Conservation (phyloP, 768 basidiomycete species). For the Mycena crocata region DNA sequence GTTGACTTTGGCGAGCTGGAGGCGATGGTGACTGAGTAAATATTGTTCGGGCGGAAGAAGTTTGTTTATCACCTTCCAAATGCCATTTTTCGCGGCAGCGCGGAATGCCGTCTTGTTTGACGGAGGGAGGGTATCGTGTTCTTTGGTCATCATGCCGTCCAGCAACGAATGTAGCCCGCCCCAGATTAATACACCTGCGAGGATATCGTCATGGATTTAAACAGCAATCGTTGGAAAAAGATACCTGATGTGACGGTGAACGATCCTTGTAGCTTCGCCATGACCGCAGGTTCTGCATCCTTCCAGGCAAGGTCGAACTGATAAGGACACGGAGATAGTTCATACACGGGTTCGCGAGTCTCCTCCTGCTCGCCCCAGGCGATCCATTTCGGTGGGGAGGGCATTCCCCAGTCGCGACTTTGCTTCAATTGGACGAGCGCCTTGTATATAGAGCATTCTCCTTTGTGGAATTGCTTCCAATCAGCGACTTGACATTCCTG, state of each 20-base stretch:
- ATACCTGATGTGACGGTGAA: constrained; percentile 30
- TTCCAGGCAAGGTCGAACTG: constrained; percentile 23
- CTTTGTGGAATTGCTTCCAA: constrained; percentile 31
- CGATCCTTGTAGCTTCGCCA: constrained; percentile 11
- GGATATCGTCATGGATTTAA: too few species aligned
- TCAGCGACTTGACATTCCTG: constrained; percentile 34
- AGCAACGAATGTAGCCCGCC: constrained; percentile 25
- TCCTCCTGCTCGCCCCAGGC: constrained; percentile 23
- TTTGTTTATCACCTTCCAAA: constrained; percentile 26
- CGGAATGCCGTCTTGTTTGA: constrained; percentile 23
- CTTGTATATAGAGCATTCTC: constrained; percentile 31
- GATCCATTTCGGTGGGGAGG: constrained; percentile 20
- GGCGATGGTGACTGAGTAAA: background rate
- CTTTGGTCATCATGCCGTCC: constrained; percentile 7
- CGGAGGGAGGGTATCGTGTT: constrained; percentile 15
- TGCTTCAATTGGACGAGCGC: constrained; percentile 23
- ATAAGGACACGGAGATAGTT: too few species aligned
- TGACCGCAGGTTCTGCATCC: constrained; percentile 6
- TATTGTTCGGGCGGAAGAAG: background rate
- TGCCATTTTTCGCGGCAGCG: constrained; percentile 23
- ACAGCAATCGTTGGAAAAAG: too few species aligned
- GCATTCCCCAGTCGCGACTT: constrained; percentile 27
- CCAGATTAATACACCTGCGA: constrained; percentile 32
- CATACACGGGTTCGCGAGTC: too few species aligned
- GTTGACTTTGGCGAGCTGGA: constrained; percentile 26